Base-by-base conservation (phyloP, 75 land plant genomes). In the Isoetes taiwanensis region DNA sequence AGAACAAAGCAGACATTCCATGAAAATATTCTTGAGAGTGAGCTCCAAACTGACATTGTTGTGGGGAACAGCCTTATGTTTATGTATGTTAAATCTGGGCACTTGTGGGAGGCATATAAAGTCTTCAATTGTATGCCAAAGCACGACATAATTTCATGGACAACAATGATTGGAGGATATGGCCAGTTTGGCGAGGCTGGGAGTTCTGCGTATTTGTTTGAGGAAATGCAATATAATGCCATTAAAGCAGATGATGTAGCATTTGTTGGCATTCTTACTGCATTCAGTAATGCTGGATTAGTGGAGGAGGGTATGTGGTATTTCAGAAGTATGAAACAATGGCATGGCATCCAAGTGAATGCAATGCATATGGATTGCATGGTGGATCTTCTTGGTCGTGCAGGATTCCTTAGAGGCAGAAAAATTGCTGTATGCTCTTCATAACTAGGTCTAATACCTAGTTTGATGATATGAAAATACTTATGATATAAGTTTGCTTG, bases 161-260 rank as follows among this genome's bases (percentile, higher is more conserved):
- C 62, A 14, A 66, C 53, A 39, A 72, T 72, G 68, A 65, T 72
- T 10, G 65, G 34, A 52, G 74, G 74, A 26, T 72, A 65, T 34
- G 69, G 64, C 2, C 64, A 65, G 20, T 63, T 65, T 65, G 64
- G 42, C 9, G 55, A 2, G 34, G 55, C 65, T 56, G 29, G 43
- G 9, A 64, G 55, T 32, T 67, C 69, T 1, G 30, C 20, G 28
- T 32, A 32, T 2, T 27, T 64, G 58, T 72, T 59, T 61, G 41
- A 65, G 19, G 24, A 43, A 12, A 65, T 72, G 64, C 63, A 32
- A 32, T 23, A 27, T 1, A 1, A 55, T 0, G 10, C 6, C n/a
- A 1, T 27, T 14, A 31, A 1, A 1, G 0, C 26, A 6, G 0
- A 0, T 5, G 0, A 3, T 9, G 6, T 17, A 9, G 2, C 26